Percentiles rank a stretch among this genome's conserved stretches.
These are phyloP conservation scores for Trichomonas vaginalis DNA, from an alignment of 208 protist genomes.

Conservation along the genomic window DNA sequence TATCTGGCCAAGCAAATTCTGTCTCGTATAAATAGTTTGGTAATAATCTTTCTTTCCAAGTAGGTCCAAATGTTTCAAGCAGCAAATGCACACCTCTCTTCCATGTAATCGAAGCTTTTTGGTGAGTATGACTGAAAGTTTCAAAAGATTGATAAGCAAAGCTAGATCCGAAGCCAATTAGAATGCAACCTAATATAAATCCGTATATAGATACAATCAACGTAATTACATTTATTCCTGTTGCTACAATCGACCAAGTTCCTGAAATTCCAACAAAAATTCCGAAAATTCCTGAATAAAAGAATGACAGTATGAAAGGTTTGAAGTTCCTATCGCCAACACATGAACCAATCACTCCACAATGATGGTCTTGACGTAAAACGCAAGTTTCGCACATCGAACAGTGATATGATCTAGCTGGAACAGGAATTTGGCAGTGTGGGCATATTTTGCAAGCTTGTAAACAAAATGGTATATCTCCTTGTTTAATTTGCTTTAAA, in stretches of 20 bases:
- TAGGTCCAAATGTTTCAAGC: neutral
- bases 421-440: neutral
- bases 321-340: neutral
- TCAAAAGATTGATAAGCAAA: neutral
- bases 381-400: neutral
- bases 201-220: neutral
- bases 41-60: neutral
- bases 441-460: neutral
- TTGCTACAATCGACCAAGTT: neutral
- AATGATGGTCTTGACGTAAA: neutral
- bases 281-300: neutral
- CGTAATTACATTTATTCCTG: neutral
- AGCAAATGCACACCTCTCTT: neutral
- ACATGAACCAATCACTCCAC: neutral
- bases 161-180: neutral
- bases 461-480: conserved; percentile 4
- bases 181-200: neutral
- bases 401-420: neutral
- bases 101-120: neutral
- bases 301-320: neutral
- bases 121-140: neutral
- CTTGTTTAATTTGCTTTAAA: neutral
- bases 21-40: neutral
- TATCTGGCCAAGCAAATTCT: neutral
- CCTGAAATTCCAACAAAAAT: neutral